Percentiles rank a stretch among this genome's conserved stretches.
Evolutionary conservation across 768 basidiomycete genomes (phyloP).

Genomic region (Ephemerocybe angulata): DNA sequence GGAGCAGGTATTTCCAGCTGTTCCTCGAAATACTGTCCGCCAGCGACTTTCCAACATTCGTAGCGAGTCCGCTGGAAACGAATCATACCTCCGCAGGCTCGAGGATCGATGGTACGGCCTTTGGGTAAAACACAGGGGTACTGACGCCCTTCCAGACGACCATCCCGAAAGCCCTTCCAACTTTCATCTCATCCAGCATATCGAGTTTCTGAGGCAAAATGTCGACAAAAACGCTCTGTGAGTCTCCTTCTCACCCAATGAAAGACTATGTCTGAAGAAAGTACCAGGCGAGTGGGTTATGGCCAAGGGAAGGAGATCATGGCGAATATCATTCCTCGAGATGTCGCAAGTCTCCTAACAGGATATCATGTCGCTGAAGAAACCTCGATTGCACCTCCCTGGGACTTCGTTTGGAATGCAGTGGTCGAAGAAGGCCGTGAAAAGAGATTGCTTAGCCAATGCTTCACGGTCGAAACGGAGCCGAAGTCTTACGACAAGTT

Average conservation of each 20-base stretch:
- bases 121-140: slow-evolving; percentile 71
- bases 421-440: slow-evolving; percentile 74
- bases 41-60: slow-evolving; percentile 60
- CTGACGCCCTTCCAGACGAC: slow-evolving; percentile 64
- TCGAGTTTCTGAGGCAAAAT: slow-evolving; percentile 75
- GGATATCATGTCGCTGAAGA: slow-evolving; percentile 53
- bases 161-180: slow-evolving; percentile 62
- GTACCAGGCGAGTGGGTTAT: slow-evolving; percentile 59
- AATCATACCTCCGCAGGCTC: slow-evolving; percentile 72
- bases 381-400: slow-evolving; percentile 38
- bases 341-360: slow-evolving; percentile 40
- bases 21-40: slow-evolving; percentile 69
- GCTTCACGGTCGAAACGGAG: slow-evolving; percentile 46
- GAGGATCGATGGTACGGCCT: slow-evolving; percentile 80
- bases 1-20: slow-evolving; percentile 74
- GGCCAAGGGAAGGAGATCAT: slow-evolving; percentile 39
- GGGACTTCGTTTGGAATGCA: slow-evolving; percentile 75
- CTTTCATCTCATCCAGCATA: slow-evolving; percentile 78
- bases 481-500: slow-evolving; percentile 31
- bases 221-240: slow-evolving; percentile 87
- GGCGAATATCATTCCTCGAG: slow-evolving; percentile 35
- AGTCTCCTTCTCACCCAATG: slow-evolving; percentile 29
- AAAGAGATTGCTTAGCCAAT: slow-evolving; percentile 55
- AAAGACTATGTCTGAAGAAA: slow-evolving; percentile 12
- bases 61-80: slow-evolving; percentile 60